Conservation (phyloP, 306 rosid species). For the Hippophae gyantsensis region DNA sequence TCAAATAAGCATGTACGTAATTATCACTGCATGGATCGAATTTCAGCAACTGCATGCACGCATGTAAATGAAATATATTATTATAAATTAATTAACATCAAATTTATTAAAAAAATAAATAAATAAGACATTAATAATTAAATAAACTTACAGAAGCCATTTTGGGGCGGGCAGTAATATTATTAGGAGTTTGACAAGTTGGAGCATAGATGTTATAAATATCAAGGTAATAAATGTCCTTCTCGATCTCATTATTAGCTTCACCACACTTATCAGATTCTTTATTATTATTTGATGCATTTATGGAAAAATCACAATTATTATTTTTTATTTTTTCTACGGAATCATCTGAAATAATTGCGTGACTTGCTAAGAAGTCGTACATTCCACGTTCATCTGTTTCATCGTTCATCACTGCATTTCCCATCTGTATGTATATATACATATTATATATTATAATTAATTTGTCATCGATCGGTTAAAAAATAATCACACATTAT, state of each 20-base stretch:
- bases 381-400: constrained; percentile 51
- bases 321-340: constrained; percentile 14
- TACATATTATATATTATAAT: no score
- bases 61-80: no score
- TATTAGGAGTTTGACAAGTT: constrained; percentile 21
- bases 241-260: constrained; percentile 1
- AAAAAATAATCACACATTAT: no score
- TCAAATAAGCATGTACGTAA: constrained; percentile 57
- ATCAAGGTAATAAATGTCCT: constrained; percentile 16
- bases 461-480: no score
- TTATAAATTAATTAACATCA: no score
- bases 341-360: constrained; percentile 32
- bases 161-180: constrained; percentile 43
- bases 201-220: constrained; percentile 65
- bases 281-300: background rate
- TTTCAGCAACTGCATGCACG: constrained; percentile 22
- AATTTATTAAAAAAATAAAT: no score
- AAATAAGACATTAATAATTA: no score
- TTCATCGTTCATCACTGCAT: constrained; percentile 58
- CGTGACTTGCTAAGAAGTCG: constrained; percentile 52
- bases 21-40: constrained; percentile 65
- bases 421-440: constrained; percentile 41
- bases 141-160: constrained; percentile 36
- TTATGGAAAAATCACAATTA: constrained; percentile 39
- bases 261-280: constrained; percentile 16